Evolutionary conservation across 2,329 filamentous ascomycete genomes (phyloP).

Genomic region (Eurotiales sp.): DNA sequence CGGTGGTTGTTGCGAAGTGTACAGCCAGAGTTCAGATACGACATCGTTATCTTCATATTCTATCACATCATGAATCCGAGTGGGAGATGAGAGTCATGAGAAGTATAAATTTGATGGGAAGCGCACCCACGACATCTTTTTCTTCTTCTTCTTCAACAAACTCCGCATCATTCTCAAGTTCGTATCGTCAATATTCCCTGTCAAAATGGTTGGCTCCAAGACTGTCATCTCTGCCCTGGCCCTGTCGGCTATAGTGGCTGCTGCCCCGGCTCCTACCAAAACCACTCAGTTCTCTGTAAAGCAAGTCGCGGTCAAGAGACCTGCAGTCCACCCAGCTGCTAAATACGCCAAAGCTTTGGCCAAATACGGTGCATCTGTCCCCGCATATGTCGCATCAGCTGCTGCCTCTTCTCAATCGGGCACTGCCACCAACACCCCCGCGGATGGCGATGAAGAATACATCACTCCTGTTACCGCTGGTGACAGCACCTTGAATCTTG

Average conservation of each 20-base stretch:
- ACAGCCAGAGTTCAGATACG: conserved; percentile 1
- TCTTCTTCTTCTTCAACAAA: not conserved
- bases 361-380: conserved; percentile 9
- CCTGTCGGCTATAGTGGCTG: conserved; percentile 11
- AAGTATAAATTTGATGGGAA: not conserved
- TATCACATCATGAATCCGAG: not conserved
- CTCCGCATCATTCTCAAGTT: not conserved
- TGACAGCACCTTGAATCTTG: conserved; percentile 59
- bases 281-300: conserved; percentile 13
- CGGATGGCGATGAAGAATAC: conserved; percentile 55
- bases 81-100: not conserved
- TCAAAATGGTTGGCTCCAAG: conserved; percentile 16
- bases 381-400: conserved; percentile 7
- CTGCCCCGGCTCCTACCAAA: conserved; percentile 8
- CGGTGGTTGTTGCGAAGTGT: not conserved
- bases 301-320: conserved; percentile 12
- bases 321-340: conserved; percentile 3
- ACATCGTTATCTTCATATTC: conserved; percentile 8
- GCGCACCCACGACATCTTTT: not conserved
- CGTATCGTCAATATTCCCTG: not conserved
- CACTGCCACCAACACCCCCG: conserved; percentile 37
- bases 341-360: conserved; percentile 12
- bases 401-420: conserved; percentile 8
- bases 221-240: conserved; percentile 16
- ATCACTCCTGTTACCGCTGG: conserved; percentile 62